Base-by-base conservation (phyloP, 148 eudicot genomes). In the Persicaria maculosa region DNA sequence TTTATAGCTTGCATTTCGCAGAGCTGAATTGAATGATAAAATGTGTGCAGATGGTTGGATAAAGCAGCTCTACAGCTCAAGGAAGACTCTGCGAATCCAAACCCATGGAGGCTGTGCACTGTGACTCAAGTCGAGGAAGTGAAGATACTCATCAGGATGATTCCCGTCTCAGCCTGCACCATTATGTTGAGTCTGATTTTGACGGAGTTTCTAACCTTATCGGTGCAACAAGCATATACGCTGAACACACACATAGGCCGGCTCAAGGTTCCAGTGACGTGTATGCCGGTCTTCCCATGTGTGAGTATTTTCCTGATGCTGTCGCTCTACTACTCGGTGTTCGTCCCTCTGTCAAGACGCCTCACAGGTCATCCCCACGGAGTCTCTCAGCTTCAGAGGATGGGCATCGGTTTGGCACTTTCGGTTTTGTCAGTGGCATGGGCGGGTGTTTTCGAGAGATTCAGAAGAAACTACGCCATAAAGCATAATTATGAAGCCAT, bases 111-210 rank as follows among this genome's bases (percentile, higher is more conserved):
- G 70, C 89, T 92, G 15, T 92, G 96, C 82, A 90, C 97, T 2
- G 95, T 92, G 25, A 92, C 97, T 11, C 97, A 92, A 87, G 97
- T 92, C 17, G 97, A 92, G 78, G 97, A 92, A 83, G 89, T 90
- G 0, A 92, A 92, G 77, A 92, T 92, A 61, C 86, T 92, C 15
- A 16, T 85, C 50, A 90, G 84, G 76, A 85, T 92, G 50, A 12
- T 92, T 47, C 96, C 97, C 10, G 67, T 90, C 71, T 86, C 97
- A 20, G 86, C 91, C 47, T 88, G 90, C 88, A 90, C 97, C 15
- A 87, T 90, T 47, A 82, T 93, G 87, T 79, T 90, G 64, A 93
- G 74, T 61, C 80, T 93, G 0, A 75, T 93, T 72, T 67, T 93
- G 45, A 88, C 97, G 19, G 97, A 93, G 75, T 93, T 80, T 54